These are phyloP conservation scores for Amylocarpus encephaloides DNA, from an alignment of 2,329 filamentous ascomycete genomes.

Conservation along the genomic window DNA sequence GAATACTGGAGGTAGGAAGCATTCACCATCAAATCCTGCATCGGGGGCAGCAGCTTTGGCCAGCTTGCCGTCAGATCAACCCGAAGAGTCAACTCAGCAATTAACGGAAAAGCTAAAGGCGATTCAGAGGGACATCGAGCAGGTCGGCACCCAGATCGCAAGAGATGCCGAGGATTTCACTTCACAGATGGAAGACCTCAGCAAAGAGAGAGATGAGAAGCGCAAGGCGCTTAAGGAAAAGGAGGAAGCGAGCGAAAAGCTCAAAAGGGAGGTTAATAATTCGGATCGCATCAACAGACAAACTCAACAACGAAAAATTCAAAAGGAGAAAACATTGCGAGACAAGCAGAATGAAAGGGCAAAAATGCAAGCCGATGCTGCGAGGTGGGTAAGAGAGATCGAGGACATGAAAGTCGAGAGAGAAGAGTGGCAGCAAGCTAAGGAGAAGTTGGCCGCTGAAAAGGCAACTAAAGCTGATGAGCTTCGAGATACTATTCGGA, in stretches of 20 bases:
- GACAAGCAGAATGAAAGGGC: constrained; percentile 63
- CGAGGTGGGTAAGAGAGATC: constrained; percentile 60
- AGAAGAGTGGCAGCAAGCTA: constrained; percentile 48
- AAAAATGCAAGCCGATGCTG: constrained; percentile 64
- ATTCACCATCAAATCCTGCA: constrained; percentile 60
- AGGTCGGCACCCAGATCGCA: constrained; percentile 61
- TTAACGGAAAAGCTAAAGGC: constrained; percentile 75
- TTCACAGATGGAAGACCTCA: constrained; percentile 58
- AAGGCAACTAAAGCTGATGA: constrained; percentile 46
- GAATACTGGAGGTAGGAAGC: constrained; percentile 65
- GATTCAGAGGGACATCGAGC: constrained; percentile 78
- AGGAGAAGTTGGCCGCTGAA: constrained; percentile 43
- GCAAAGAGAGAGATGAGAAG: constrained; percentile 73
- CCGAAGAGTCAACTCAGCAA: constrained; percentile 64
- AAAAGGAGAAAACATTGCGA: constrained; percentile 66
- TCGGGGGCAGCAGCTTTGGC: constrained; percentile 24
- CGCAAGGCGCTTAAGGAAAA: constrained; percentile 77
- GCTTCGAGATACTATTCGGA: constrained; percentile 48
- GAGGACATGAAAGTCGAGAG: constrained; percentile 52
- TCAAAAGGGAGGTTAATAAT: constrained; percentile 73
- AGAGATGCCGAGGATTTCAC: constrained; percentile 68
- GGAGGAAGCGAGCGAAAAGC: constrained; percentile 79
- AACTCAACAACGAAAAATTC: constrained; percentile 69
- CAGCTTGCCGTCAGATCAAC: constrained; percentile 44
- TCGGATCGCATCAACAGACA: constrained; percentile 77